Conservation (phyloP, 2,329 filamentous ascomycete genomes). For the Cercospora brassicicola region DNA sequence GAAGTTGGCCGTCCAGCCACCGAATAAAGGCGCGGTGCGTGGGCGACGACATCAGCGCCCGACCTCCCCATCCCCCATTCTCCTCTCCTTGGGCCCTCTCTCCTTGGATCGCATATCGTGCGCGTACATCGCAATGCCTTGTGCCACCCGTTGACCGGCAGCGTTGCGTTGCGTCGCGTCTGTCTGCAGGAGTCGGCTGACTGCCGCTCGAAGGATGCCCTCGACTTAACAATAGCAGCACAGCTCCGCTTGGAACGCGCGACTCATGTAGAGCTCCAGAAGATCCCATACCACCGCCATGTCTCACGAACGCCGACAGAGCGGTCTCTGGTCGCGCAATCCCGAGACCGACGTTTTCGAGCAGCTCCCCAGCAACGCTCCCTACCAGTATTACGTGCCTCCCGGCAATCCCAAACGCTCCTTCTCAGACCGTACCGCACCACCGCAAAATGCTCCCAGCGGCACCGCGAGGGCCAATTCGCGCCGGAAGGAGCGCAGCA, state of each 20-base stretch:
- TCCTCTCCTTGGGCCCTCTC: background rate
- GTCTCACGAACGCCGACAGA: slow-evolving; percentile 33
- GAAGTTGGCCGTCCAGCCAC: background rate
- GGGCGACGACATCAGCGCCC: background rate
- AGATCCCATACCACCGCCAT: slow-evolving; percentile 5
- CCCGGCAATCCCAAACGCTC: slow-evolving; percentile 30
- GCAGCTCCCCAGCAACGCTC: slow-evolving; percentile 26
- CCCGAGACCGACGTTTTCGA: slow-evolving; percentile 29
- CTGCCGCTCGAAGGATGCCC: background rate
- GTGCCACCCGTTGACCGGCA: background rate
- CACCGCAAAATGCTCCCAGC: slow-evolving; percentile 14
- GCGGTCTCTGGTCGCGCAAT: slow-evolving; percentile 35
- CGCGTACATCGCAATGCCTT: background rate
- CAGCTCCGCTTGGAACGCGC: background rate
- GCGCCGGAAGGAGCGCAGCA: slow-evolving; percentile 21
- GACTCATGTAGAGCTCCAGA: slow-evolving; percentile 1
- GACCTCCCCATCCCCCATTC: background rate
- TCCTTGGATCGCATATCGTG: background rate
- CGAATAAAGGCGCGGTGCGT: background rate
- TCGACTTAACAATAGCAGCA: background rate
- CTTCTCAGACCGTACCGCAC: slow-evolving; percentile 34
- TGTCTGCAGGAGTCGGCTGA: background rate
- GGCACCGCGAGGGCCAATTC: slow-evolving; percentile 14
- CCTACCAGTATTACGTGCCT: slow-evolving; percentile 38
- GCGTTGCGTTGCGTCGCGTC: background rate